Percentiles rank a stretch among this genome's conserved stretches.
phyloP scores from a whole-genome alignment of 2,329 filamentous ascomycete species.

The Dendryphion nanum region DNA sequence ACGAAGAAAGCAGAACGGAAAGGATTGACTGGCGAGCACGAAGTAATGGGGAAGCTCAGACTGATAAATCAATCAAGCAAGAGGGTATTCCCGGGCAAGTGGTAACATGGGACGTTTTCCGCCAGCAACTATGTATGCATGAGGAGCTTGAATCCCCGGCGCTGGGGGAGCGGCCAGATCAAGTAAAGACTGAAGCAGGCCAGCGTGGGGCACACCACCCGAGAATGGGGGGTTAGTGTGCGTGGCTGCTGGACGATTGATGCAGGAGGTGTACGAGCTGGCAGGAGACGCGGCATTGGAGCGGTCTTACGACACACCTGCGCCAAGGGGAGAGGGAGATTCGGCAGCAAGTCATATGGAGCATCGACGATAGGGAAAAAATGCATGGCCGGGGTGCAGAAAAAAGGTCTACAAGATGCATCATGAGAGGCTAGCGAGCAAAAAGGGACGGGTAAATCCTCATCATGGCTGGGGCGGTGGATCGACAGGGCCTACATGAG shows the following conservation, averaged over 20 bases:
- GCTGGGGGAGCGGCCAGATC: slow-evolving; percentile 4
- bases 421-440: neutral
- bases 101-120: slow-evolving; percentile 18
- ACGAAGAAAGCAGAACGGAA: neutral
- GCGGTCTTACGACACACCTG: neutral
- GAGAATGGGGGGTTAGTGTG: too few relatives aligned
- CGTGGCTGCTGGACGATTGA: too few relatives aligned
- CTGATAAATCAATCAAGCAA: slow-evolving; percentile 9
- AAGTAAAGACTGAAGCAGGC: slow-evolving; percentile 1
- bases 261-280: too few relatives aligned
- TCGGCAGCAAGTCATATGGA: slow-evolving; percentile 5
- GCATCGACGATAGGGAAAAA: neutral
- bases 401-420: neutral
- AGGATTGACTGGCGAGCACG: neutral
- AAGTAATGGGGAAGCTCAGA: neutral
- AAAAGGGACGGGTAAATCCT: slow-evolving; percentile 10
- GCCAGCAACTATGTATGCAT: slow-evolving; percentile 9
- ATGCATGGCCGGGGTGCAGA: neutral
- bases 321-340: neutral
- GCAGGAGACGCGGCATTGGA: neutral
- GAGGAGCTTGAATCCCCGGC: slow-evolving; percentile 11
- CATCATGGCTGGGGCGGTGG: slow-evolving; percentile 1
- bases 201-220: too few relatives aligned
- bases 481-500: slow-evolving; percentile 8
- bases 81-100: slow-evolving; percentile 9